Conservation (phyloP, 169 alveolate species). For the Eimeria maxima region DNA sequence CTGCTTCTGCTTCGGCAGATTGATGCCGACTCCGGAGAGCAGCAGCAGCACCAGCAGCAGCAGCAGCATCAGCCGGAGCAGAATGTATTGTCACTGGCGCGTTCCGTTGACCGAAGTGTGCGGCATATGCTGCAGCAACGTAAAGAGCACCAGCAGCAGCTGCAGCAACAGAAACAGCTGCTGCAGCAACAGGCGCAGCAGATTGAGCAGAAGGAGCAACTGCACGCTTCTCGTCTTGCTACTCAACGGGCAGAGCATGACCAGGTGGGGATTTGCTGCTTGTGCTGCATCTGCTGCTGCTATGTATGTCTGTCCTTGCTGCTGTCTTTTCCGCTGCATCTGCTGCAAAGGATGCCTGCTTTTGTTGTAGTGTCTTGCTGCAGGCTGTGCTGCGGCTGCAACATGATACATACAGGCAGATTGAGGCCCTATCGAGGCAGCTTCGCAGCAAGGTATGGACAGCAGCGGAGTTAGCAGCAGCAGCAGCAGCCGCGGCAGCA, state of each 20-base stretch:
- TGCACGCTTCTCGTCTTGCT: constrained; percentile 34
- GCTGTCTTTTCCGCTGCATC: constrained; percentile 7
- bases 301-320: background rate
- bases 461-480: constrained; percentile 11
- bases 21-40: background rate
- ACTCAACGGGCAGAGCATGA: constrained; percentile 14
- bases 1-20: background rate
- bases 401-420: constrained; percentile 24
- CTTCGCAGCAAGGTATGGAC: constrained; percentile 4
- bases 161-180: background rate
- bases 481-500: constrained; percentile 51
- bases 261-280: constrained; percentile 3
- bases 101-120: background rate
- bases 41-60: constrained; percentile 20
- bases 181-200: background rate
- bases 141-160: background rate
- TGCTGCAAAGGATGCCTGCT: background rate
- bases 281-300: background rate
- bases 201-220: constrained; percentile 4
- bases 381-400: constrained; percentile 26
- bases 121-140: constrained; percentile 49
- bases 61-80: constrained; percentile 16
- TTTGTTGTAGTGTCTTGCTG: background rate
- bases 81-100: background rate
- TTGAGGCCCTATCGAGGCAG: constrained; percentile 31